Evolutionary conservation across 2,329 filamentous ascomycete genomes (phyloP).

Genomic region (Botrytis fragariae): DNA sequence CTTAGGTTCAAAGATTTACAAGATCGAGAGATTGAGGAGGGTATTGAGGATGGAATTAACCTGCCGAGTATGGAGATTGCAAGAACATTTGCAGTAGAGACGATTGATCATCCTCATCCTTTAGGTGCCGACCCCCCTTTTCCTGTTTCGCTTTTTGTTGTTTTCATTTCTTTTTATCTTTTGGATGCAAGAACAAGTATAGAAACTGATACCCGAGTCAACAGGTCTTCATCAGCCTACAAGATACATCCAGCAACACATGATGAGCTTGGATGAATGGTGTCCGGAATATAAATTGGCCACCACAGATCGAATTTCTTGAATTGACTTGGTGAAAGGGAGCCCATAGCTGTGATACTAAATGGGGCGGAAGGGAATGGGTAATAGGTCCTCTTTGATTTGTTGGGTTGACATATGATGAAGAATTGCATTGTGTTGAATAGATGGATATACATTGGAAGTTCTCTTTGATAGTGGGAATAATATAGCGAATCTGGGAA

Average conservation of each 20-base stretch:
- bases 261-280: slow-evolving; percentile 31
- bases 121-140: slow-evolving; percentile 25
- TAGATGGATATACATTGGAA: background rate
- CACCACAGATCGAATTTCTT: slow-evolving; percentile 18
- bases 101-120: slow-evolving; percentile 38
- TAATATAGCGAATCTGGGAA: fast-evolving
- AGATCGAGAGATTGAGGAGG: slow-evolving; percentile 27
- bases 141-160: background rate
- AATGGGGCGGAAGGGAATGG: background rate
- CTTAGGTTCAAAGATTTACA: slow-evolving; percentile 31
- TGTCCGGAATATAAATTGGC: slow-evolving; percentile 33
- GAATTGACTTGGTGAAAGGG: too few relatives aligned
- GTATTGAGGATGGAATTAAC: slow-evolving; percentile 32
- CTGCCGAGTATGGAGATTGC: slow-evolving; percentile 36
- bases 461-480: background rate
- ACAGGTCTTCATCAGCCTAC: slow-evolving; percentile 34
- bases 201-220: background rate
- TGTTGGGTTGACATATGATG: background rate
- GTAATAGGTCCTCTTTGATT: background rate
- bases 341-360: background rate
- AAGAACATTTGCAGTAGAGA: slow-evolving; percentile 37
- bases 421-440: background rate
- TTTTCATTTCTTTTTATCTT: background rate
- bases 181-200: too few relatives aligned
- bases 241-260: slow-evolving; percentile 29